Conservation (phyloP, 192 early-diverging fungal species). For the Coemansia sp. region DNA sequence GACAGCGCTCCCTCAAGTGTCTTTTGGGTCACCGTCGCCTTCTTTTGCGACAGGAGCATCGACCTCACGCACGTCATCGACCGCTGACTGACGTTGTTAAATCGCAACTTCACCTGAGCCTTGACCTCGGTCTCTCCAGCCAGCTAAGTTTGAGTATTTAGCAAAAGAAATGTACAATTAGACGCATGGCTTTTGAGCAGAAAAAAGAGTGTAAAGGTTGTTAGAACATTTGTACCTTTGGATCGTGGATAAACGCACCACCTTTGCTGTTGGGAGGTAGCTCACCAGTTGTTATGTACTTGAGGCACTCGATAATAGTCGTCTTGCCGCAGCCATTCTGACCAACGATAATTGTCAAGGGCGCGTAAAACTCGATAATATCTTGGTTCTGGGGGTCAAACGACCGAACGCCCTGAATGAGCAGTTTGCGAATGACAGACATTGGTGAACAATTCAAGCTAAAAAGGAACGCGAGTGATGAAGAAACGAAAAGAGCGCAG, state of each 20-base stretch:
- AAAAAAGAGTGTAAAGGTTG: background rate
- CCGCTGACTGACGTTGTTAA: conserved; percentile 75
- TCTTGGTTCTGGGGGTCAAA: conserved; percentile 76
- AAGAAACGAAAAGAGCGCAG: background rate
- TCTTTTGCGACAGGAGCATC: conserved; percentile 73
- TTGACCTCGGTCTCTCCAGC: conserved; percentile 80
- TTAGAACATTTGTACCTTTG: conserved; percentile 59
- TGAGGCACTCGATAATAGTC: conserved; percentile 96
- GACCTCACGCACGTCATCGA: conserved; percentile 78
- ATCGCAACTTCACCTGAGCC: conserved; percentile 89
- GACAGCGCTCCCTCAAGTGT: conserved; percentile 81
- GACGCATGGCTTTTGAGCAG: background rate
- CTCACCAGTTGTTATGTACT: conserved; percentile 93
- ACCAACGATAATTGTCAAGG: conserved; percentile 94
- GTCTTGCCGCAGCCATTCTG: conserved; percentile 98
- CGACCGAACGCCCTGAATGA: conserved; percentile 88
- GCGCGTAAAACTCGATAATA: conserved; percentile 84
- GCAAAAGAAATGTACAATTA: background rate
- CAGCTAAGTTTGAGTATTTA: conserved; percentile 44
- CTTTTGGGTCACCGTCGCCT: conserved; percentile 60
- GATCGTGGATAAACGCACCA: conserved; percentile 94
- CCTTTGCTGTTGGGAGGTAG: conserved; percentile 84
- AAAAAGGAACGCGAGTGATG: background rate
- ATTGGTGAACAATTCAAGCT: conserved; percentile 29
- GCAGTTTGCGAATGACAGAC: conserved; percentile 69